These are phyloP conservation scores for Lachancea waltii DNA, from an alignment of 805 yeast genomes.

Conservation along the genomic window DNA sequence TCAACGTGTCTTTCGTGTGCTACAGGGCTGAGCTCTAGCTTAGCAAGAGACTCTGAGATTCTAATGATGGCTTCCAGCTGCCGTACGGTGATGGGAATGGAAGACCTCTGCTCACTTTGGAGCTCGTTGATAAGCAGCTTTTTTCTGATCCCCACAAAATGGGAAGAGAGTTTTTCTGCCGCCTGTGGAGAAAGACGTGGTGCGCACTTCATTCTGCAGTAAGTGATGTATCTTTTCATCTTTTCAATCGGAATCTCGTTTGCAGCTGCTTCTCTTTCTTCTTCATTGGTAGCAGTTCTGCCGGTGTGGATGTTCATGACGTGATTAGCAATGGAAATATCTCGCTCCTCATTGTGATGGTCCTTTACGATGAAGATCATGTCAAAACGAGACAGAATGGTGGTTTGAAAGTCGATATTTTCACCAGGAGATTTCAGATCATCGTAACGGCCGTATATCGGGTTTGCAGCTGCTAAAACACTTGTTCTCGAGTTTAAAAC, in stretches of 20 bases:
- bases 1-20: slow-evolving; percentile 88
- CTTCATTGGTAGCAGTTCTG: slow-evolving; percentile 38
- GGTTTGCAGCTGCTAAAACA: slow-evolving; percentile 97
- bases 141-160: slow-evolving; percentile 85
- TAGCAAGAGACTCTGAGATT: slow-evolving; percentile 90
- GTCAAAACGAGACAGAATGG: slow-evolving; percentile 94
- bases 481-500: slow-evolving; percentile 93
- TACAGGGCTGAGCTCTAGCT: slow-evolving; percentile 70
- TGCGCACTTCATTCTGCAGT: slow-evolving; percentile 85
- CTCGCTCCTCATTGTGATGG: slow-evolving; percentile 82
- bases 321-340: slow-evolving; percentile 85
- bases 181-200: slow-evolving; percentile 88
- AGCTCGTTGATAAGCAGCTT: slow-evolving; percentile 75
- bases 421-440: slow-evolving; percentile 96
- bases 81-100: slow-evolving; percentile 95
- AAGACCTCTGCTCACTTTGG: slow-evolving; percentile 78
- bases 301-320: slow-evolving; percentile 94
- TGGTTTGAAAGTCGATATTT: slow-evolving; percentile 95
- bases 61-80: slow-evolving; percentile 96
- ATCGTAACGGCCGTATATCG: slow-evolving; percentile 93
- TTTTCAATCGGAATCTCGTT: slow-evolving; percentile 86
- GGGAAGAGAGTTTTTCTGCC: slow-evolving; percentile 81
- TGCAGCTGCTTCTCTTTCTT: slow-evolving; percentile 46
- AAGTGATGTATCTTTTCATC: slow-evolving; percentile 88
- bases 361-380: slow-evolving; percentile 97